Evolutionary conservation across 768 basidiomycete species (phyloP).

Genomic region (Tricholomella constricta): DNA sequence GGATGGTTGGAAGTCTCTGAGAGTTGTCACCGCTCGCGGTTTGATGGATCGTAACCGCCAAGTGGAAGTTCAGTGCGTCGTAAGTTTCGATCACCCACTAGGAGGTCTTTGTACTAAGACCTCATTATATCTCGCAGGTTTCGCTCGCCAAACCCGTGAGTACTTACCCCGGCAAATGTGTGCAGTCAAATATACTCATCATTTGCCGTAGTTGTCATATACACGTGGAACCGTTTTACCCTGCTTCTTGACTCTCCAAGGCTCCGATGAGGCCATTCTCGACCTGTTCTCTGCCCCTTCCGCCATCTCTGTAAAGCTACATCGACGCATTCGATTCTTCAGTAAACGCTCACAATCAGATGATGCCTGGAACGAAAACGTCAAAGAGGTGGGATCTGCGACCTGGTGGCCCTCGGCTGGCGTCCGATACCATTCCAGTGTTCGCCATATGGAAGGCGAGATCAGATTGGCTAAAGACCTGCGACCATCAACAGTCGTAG

Average conservation of each 20-base stretch:
- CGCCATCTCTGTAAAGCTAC: slow-evolving; percentile 39
- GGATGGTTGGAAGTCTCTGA: slow-evolving; percentile 51
- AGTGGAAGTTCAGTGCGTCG: slow-evolving; percentile 43
- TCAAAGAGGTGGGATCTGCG: slow-evolving; percentile 45
- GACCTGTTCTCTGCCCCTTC: slow-evolving; percentile 45
- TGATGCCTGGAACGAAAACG: slow-evolving; percentile 47
- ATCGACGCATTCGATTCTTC: slow-evolving; percentile 45
- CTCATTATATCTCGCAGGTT: slow-evolving; percentile 29
- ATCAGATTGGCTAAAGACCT: slow-evolving; percentile 53
- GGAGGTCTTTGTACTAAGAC: background rate
- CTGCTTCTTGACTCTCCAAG: slow-evolving; percentile 44
- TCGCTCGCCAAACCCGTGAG: slow-evolving; percentile 50
- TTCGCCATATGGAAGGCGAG: slow-evolving; percentile 52
- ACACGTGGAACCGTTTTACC: slow-evolving; percentile 52
- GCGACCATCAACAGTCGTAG: slow-evolving; percentile 49
- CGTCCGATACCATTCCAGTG: slow-evolving; percentile 27
- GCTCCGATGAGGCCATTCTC: slow-evolving; percentile 38
- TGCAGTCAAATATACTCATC: background rate
- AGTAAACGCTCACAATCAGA: slow-evolving; percentile 38
- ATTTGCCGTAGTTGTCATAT: slow-evolving; percentile 40
- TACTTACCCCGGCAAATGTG: background rate
- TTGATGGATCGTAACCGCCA: slow-evolving; percentile 39
- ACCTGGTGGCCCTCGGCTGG: slow-evolving; percentile 50
- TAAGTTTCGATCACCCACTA: slow-evolving; percentile 24
- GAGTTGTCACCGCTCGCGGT: slow-evolving; percentile 42